phyloP scores from a whole-genome alignment of 345 rosid genomes.

The Sapria himalayana region DNA sequence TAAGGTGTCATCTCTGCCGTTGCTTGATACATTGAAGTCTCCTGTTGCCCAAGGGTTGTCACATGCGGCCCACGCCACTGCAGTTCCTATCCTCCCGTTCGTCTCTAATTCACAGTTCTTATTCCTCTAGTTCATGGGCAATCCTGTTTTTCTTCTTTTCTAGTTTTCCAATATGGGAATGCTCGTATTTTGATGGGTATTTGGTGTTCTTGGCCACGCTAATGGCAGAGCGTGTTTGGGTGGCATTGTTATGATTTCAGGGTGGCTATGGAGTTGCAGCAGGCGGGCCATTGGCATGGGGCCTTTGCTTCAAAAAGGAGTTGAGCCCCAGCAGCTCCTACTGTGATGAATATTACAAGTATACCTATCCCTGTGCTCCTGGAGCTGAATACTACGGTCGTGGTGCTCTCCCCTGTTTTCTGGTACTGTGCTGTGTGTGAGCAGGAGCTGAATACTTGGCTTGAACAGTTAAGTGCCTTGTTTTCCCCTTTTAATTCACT shows the following conservation, averaged over 20 bases:
- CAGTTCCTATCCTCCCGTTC: no score
- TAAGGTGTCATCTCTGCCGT: no score
- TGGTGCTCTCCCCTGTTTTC: constrained; percentile 77
- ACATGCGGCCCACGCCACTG: no score
- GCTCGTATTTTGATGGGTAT: neutral
- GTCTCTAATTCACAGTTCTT: no score
- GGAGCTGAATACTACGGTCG: constrained; percentile 96
- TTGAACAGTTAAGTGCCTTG: neutral
- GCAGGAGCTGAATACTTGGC: neutral
- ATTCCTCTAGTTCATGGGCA: no score
- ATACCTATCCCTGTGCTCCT: constrained; percentile 53
- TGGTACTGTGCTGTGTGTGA: constrained; percentile 51
- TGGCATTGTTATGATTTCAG: constrained; percentile 20
- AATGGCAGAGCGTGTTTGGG: neutral
- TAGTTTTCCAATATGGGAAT: no score
- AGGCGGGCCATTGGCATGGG: constrained; percentile 94
- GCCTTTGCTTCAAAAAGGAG: constrained; percentile 78
- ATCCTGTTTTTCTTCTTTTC: no score
- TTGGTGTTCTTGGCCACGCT: neutral
- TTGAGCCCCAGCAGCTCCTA: constrained; percentile 82
- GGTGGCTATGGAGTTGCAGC: constrained; percentile 95
- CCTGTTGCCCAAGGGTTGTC: no score
- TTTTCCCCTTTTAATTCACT: neutral
- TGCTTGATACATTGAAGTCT: no score
- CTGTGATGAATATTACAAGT: constrained; percentile 58